Percentiles rank a stretch among this genome's conserved stretches.
Evolutionary conservation across 1,139 yeast genomes (phyloP).

Genomic region (Kodamaea sp.): DNA sequence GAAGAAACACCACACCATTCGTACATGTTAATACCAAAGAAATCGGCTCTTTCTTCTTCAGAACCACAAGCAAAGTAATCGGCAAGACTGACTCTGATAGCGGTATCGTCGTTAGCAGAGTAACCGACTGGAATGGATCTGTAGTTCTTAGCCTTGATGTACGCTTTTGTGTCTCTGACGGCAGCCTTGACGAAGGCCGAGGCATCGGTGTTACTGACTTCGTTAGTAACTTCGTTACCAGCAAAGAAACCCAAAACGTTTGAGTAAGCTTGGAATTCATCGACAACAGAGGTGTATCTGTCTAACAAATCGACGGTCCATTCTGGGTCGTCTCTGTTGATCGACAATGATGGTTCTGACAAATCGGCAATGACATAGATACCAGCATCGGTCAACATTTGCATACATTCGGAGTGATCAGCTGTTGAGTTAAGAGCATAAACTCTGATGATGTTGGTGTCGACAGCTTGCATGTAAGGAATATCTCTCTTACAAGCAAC

Average conservation of each 20-base stretch:
- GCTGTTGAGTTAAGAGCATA: constrained; percentile 65
- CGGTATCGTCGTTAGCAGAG: constrained; percentile 79
- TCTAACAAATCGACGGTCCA: constrained; percentile 62
- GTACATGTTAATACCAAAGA: constrained; percentile 93
- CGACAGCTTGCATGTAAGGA: constrained; percentile 57
- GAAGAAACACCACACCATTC: constrained; percentile 88
- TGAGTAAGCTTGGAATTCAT: constrained; percentile 63
- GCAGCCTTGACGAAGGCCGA: constrained; percentile 91
- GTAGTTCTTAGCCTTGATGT: constrained; percentile 61
- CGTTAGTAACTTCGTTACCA: constrained; percentile 87
- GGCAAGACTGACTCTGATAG: constrained; percentile 68
- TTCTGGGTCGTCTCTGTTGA: constrained; percentile 57
- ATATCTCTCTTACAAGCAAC: constrained; percentile 71
- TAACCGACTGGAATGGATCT: constrained; percentile 83
- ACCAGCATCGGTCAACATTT: constrained; percentile 64
- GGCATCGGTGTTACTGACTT: constrained; percentile 65
- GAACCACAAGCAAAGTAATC: constrained; percentile 83
- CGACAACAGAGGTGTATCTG: constrained; percentile 67
- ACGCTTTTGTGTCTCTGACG: constrained; percentile 76
- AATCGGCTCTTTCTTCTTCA: constrained; percentile 62
- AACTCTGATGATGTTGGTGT: constrained; percentile 69
- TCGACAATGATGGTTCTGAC: constrained; percentile 61
- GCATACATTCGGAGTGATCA: constrained; percentile 69
- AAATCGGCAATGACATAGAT: constrained; percentile 76
- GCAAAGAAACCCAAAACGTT: constrained; percentile 88